Evolutionary conservation across 257 asterid species (phyloP), one percentile per base, ranked within the genome.

Genomic region (Apocynum venetum): DNA sequence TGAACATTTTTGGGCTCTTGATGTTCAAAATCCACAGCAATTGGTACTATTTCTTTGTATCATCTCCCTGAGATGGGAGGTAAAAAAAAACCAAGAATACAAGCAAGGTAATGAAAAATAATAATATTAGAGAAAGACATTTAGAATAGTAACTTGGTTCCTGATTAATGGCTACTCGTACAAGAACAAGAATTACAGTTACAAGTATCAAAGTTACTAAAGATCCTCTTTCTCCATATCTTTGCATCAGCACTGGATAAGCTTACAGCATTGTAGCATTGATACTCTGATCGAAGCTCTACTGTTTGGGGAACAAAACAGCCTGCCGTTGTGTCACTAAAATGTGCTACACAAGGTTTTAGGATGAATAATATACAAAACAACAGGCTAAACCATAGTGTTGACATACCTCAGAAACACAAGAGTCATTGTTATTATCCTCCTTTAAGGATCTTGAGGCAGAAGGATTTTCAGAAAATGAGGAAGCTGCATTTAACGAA

Each of bases 351-450:
- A 31, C 51, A 55, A 15, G 71, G 40, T 78, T 78, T 43, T 31
- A 6, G 40, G n/a, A 40, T 19, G 63, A 31, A 46, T 7, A 13
- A 69, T 35, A 4, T 55, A 11, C 9, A 14, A 31, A 44, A 44
- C 25, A 44, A 14, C 13, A 20, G 38, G 48, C n/a, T 43, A 48
- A 41, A 8, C 41, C 46, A 63, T 36, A 36, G 2, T 61, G 44
- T 77, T 8, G 52, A 55, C 82, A 79, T 64, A 72, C 88, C 88
- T 84, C 78, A 4, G 71, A 61, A 14, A 41, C 59, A n/a, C 57
- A 38, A 36, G 78, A 73, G 56, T 61, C 78, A 11, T 49, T 14
- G 47, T 51, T 76, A 2, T 48, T 53, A 52, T 78, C 84, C 78
- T 78, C 76, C 56, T 43, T 65, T 74, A 48, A 75, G 59, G 77